Percentiles rank a stretch among this genome's conserved stretches.
phyloP scores from a whole-genome alignment of 2,329 filamentous ascomycete species.

The Nannizziopsis barbatae region DNA sequence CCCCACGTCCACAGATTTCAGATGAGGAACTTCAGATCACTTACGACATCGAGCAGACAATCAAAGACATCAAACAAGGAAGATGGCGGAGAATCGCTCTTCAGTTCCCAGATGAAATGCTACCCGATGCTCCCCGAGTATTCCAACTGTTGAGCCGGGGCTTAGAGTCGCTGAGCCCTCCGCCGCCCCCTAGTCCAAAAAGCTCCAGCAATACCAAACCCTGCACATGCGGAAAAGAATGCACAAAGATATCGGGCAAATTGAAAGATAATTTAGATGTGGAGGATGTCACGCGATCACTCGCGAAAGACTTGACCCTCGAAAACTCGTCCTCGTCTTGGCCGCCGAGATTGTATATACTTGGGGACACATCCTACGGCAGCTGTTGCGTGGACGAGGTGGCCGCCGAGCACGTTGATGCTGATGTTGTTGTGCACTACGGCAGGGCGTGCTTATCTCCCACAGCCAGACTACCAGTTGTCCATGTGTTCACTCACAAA shows the following conservation, averaged over 20 bases:
- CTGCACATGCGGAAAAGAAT: constrained; percentile 3
- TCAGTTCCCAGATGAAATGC: constrained; percentile 93
- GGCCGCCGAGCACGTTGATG: constrained; percentile 83
- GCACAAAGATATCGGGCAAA: constrained; percentile 10
- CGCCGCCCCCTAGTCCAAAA: constrained; percentile 1
- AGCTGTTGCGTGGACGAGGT: constrained; percentile 96
- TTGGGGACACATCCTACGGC: constrained; percentile 93
- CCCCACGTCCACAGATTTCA: constrained; percentile 27
- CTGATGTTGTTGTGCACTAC: constrained; percentile 88
- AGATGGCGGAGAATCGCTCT: constrained; percentile 68
- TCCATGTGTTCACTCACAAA: constrained; percentile 78
- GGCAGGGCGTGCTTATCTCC: constrained; percentile 86
- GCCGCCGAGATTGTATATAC: constrained; percentile 55
- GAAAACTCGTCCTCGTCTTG: constrained; percentile 10
- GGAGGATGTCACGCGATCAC: constrained; percentile 11
- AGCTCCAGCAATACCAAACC: constrained; percentile 13
- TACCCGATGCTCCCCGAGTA: constrained; percentile 71
- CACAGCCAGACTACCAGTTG: constrained; percentile 72
- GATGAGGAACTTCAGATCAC: constrained; percentile 62
- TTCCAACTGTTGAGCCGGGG: constrained; percentile 53
- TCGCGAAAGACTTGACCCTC: constrained; percentile 15
- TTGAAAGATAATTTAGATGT: constrained; percentile 16
- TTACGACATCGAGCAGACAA: constrained; percentile 77
- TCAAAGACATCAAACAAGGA: constrained; percentile 59
- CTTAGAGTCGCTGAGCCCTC: constrained; percentile 25